Base-by-base conservation (phyloP, 2,329 filamentous ascomycete species). In the Dactylonectria macrodidyma region DNA sequence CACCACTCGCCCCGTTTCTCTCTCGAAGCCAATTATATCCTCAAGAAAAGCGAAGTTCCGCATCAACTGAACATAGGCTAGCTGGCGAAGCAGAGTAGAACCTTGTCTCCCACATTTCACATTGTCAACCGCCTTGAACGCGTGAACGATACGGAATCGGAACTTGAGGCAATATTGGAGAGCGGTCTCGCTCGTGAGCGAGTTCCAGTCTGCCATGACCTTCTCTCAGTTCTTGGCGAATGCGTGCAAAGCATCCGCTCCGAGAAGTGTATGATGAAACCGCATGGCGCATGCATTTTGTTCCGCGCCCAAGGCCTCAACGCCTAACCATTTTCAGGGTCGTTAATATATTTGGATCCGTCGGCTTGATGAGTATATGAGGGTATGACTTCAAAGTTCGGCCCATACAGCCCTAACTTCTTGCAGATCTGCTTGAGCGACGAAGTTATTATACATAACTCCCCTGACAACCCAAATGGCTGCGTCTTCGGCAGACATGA, bases 21-120 rank as follows among this genome's bases (percentile, higher is more conserved):
- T 48, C 14, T 59, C 26, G 9, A n/a, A 50, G 16, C 22, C 14
- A 26, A 59, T 59, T 9, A 59, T 50, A 38, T 16, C n/a, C 12
- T 59, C 26, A 4, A 59, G 57, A 22, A 36, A 26, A 38, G 24
- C 26, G 6, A 59, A 59, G 33, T 50, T 16, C 5, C 16, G 14
- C 9, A 59, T 59, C 26, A 59, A 50, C 36, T 59, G 9, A 38
- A 59, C 5, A 12, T 59, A 51, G 11, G 57, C 57, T 10, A 59
- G 26, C 10, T n/a, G 26, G 9, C 10, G 26, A 16, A 59, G 44
- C 19, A 59, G 22, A 51, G 26, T n/a, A 14, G 16, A 38, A 6
- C 44, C 46, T 50, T 34, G 1, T 9, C 19, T 48, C 6, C 46
- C 11, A 36, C 1, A 50, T 22, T 50, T 59, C 1, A 59, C 11